Conservation (phyloP, 352 stramenopile species). For the Paralagenidium karlingii region DNA sequence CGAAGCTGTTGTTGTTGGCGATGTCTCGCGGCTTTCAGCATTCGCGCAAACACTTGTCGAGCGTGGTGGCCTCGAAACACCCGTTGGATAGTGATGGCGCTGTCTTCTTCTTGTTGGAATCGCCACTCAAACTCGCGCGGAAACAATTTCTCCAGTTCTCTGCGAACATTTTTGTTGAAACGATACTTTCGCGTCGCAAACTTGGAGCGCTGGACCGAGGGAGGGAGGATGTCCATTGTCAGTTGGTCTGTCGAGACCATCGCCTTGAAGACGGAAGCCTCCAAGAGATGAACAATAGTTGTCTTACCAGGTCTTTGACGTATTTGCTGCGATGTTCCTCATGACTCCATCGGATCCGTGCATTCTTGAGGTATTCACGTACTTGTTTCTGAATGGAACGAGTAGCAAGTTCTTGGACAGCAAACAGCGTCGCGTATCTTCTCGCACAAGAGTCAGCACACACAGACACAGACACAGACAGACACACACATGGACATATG, state of each 20-base stretch:
- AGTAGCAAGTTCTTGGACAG: conserved; percentile 36
- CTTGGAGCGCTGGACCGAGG: too few species aligned
- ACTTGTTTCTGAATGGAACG: conserved; percentile 26
- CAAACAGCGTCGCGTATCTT: conserved; percentile 47
- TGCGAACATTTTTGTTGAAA: conserved; percentile 39
- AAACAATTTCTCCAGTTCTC: conserved; percentile 24
- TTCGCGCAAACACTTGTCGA: too few species aligned
- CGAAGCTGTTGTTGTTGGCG: too few species aligned
- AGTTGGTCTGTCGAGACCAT: too few species aligned
- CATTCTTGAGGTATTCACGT: conserved; percentile 25
- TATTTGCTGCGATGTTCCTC: conserved; percentile 14
- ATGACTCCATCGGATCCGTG: conserved; percentile 25
- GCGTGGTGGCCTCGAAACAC: conserved; percentile 2
- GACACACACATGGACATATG: too few species aligned
- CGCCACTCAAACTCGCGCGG: conserved; percentile 23
- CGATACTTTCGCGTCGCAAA: conserved; percentile 48
- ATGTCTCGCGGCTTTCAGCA: too few species aligned
- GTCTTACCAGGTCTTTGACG: conserved; percentile 29
- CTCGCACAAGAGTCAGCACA: too few species aligned
- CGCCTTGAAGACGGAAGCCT: too few species aligned
- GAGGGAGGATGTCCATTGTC: too few species aligned
- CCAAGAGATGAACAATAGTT: too few species aligned
- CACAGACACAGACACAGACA: too few species aligned
- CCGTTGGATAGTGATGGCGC: conserved; percentile 5
- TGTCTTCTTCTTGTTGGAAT: conserved; percentile 31